A percentile compares a stretch with the other conserved stretches of the same genome.
Conservation (phyloP, 2,329 filamentous ascomycete genomes). For the Cryphonectria carpinicola region DNA sequence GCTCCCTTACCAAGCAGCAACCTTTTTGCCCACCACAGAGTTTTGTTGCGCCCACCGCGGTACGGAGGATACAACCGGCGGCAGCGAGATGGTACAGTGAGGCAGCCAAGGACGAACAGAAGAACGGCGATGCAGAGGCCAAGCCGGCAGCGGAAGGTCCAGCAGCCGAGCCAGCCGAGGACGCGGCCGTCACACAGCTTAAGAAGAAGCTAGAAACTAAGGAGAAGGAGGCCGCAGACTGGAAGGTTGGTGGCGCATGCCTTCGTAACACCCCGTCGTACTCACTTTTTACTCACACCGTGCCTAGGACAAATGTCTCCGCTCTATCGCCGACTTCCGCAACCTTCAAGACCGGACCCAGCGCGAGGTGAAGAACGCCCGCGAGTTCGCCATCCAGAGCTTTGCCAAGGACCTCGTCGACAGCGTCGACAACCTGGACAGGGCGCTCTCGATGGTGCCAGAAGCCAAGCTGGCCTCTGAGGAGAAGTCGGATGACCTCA, state of each 20-base stretch:
- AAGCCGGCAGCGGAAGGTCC: constrained; percentile 35
- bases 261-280: neutral
- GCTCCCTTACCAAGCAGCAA: constrained; percentile 40
- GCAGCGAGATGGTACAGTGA: constrained; percentile 54
- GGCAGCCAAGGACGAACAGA: constrained; percentile 35
- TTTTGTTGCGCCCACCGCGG: constrained; percentile 40
- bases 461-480: constrained; percentile 67
- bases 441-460: constrained; percentile 80
- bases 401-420: constrained; percentile 96
- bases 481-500: constrained; percentile 56
- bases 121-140: constrained; percentile 36
- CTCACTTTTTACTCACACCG: constrained; percentile 18
- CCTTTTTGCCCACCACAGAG: constrained; percentile 44
- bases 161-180: constrained; percentile 30
- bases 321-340: constrained; percentile 93
- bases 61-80: constrained; percentile 40
- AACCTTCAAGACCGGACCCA: constrained; percentile 95
- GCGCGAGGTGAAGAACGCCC: constrained; percentile 84
- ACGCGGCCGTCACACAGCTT: constrained; percentile 44
- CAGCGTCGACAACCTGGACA: constrained; percentile 95
- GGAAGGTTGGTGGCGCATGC: constrained; percentile 70
- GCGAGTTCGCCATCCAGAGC: constrained; percentile 92
- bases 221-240: constrained; percentile 64
- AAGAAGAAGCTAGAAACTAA: constrained; percentile 59
- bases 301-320: constrained; percentile 86